These are phyloP conservation scores for Bruguiera hainesii DNA, from an alignment of 441 rosid species.

Conservation along the genomic window DNA sequence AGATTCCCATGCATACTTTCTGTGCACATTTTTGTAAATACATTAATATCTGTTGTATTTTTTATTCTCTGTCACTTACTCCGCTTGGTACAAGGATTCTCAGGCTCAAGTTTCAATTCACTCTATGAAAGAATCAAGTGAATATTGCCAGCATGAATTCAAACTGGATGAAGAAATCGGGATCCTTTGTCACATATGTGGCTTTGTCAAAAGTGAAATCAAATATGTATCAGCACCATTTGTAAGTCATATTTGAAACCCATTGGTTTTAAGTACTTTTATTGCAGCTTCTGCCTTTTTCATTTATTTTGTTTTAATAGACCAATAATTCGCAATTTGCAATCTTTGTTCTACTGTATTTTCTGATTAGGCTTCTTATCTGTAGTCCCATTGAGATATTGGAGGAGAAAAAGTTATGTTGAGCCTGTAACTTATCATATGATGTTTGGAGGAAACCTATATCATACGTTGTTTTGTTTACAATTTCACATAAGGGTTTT, in stretches of 20 bases:
- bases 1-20: neutral
- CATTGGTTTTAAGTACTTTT: neutral
- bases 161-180: slow-evolving; percentile 78
- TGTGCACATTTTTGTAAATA: neutral
- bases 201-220: slow-evolving; percentile 67
- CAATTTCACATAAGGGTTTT: neutral
- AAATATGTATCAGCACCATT: slow-evolving; percentile 68
- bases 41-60: slow-evolving; percentile 5
- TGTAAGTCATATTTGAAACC: slow-evolving; percentile 53
- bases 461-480: neutral
- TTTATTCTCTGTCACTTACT: slow-evolving; percentile 11
- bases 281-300: neutral
- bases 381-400: neutral
- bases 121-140: slow-evolving; percentile 34
- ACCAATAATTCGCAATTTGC: neutral
- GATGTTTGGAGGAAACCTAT: neutral
- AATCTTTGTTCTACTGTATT: neutral
- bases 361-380: too few relatives aligned
- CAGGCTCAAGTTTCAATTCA: slow-evolving; percentile 51
- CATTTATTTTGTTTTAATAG: neutral
- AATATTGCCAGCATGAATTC: slow-evolving; percentile 57
- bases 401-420: neutral
- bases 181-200: slow-evolving; percentile 58
- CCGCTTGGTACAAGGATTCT: slow-evolving; percentile 22
- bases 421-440: neutral